phyloP scores from a whole-genome alignment of 164 flowering plant genomes.

The Tetracentron sinense region DNA sequence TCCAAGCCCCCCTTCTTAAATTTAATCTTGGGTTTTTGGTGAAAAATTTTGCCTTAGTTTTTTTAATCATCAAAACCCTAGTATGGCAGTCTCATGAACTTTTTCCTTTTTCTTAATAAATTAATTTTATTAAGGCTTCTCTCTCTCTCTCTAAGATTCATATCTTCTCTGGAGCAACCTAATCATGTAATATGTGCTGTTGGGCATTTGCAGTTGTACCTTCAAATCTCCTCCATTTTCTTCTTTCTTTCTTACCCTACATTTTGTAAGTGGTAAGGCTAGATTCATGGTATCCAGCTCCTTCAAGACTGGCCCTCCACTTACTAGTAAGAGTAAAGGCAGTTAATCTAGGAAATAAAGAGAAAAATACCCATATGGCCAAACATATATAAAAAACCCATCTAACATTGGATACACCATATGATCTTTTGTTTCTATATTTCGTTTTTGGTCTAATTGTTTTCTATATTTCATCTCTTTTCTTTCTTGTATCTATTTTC shows the following conservation, averaged over 20 bases:
- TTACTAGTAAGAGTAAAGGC: slow-evolving; percentile 2
- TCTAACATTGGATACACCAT: background rate
- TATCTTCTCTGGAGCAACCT: background rate
- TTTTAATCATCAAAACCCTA: too few species aligned
- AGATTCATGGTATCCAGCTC: slow-evolving; percentile 30
- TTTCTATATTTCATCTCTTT: background rate
- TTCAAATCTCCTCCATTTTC: slow-evolving; percentile 6
- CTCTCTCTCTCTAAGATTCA: slow-evolving; percentile 4
- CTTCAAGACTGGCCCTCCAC: slow-evolving; percentile 16
- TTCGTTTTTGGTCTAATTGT: background rate
- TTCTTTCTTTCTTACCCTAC: slow-evolving; percentile 3
- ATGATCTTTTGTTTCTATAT: too few species aligned
- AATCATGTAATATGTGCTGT: slow-evolving; percentile 19
- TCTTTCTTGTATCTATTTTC: background rate
- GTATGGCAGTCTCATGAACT: too few species aligned
- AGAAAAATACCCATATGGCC: slow-evolving; percentile 5
- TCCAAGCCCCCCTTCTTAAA: too few species aligned
- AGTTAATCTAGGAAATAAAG: slow-evolving; percentile 1
- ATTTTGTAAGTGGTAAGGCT: slow-evolving; percentile 12
- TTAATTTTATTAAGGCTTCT: background rate
- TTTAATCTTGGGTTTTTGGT: too few species aligned
- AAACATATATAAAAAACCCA: slow-evolving; percentile 6
- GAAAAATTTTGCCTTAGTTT: too few species aligned
- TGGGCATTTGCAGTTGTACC: slow-evolving; percentile 20
- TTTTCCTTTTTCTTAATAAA: background rate